Evolutionary conservation across 768 basidiomycete species (phyloP), one percentile per base, ranked within the genome.

Genomic region (Filobasidium floriforme): DNA sequence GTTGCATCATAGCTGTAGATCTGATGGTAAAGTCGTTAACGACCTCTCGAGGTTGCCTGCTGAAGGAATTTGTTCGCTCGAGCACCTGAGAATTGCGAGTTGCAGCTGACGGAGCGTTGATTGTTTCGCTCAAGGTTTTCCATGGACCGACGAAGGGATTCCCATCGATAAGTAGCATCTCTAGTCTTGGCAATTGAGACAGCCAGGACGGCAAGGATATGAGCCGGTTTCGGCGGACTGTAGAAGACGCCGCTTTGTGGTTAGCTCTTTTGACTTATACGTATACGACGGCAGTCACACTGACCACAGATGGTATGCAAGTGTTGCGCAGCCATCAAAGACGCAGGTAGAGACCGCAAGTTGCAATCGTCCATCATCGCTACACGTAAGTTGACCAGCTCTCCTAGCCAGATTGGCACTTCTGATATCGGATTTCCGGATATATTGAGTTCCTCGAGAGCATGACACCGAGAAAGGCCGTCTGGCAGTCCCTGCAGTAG

Each of bases 61-160:
- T 9, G 32, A 37, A 37, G 32, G 9, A 3, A 3, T 37, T 9
- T 37, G 32, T 37, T 37, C 32, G 32, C 32, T 37, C 4, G 4
- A 37, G 4, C 32, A 9, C 32, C 9, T 4, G 32, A 37, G 32
- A 9, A 37, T 37, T 37, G 32, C 32, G 32, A 37, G 32, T 37
- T 37, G 32, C 9, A 37, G 32, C 32, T 37, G 32, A 37, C 9
- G 32, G 32, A 37, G 32, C 32, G 32, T 3, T 37, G 32, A 97
- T 81, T 0, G 92, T 91, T 65, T 88, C 89, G 28, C 96, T 86
- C 62, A 99, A 82, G 40, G 89, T 87, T 74, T 88, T 86, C 90
- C 92, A 96, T 0, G 90, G 89, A 9, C 89, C 89, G 72, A 90
- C 89, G 79, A 99, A 97, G 9, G 93, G 92, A 76, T 99, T 99